Base-by-base conservation (phyloP, 192 early-diverging fungal species). In the Chytriomyces confervae region DNA sequence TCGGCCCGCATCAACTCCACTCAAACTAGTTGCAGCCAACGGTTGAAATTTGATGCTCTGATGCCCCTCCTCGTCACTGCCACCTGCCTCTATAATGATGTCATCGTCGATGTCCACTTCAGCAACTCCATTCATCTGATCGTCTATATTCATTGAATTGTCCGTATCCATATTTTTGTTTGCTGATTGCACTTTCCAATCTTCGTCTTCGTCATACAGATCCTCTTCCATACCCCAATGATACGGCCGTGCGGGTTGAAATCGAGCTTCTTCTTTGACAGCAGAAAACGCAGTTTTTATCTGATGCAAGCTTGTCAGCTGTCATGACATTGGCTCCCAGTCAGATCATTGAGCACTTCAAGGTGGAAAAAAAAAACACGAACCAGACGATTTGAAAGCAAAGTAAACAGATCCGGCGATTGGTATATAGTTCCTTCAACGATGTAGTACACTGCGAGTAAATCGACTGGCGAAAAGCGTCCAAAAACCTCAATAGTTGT, bases 361-460 rank as follows among this genome's bases (percentile, higher is more conserved):
- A 36, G 36, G 36, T 36, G 36, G 36, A 36, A 3, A 36, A 36
- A 36, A 36, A 36, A 60, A 50, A 18, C 27, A 81, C 79, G 50
- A 62, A 87, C 86, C 5, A 86, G 20, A 23, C 85, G 75, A 65
- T 86, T 88, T 13, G 81, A 81, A 3, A 85, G 16, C 4, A 88
- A 48, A 3, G 79, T 82, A 43, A 64, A 62, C 0, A 87, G 60
- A 57, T 83, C 80, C n/a, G 87, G 87, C 36, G 87, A 62, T 66
- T 88, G 87, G 66, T 85, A 88, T 11, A 88, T 84, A 9, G 87
- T 86, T 3, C 87, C 87, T 43, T 88, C 83, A 24, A 83, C 77
- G 49, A 88, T 81, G 73, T 86, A 88, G 67, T 88, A 88, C 0
- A 80, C 75, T 27, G 76, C 84, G 8, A 86, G 9, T 5, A 84